A percentile compares a stretch with the other conserved stretches of the same genome.
phyloP scores from a whole-genome alignment of 768 basidiomycete species.

The Tulasnella sp. region DNA sequence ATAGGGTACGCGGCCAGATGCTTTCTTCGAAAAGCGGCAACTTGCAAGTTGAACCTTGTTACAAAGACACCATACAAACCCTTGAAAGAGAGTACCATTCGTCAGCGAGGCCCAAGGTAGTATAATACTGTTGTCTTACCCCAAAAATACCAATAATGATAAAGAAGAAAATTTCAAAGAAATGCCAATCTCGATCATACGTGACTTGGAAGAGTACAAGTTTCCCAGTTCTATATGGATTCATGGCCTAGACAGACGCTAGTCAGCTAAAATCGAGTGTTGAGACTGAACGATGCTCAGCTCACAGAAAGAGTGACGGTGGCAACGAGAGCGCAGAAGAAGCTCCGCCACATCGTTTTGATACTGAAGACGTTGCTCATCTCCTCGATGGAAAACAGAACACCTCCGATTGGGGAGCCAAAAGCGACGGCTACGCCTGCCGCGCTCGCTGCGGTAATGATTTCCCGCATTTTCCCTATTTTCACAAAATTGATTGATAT shows the following conservation, averaged over 20 bases:
- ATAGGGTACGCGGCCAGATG: slow-evolving; percentile 79
- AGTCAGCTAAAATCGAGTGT: background rate
- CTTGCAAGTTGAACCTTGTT: slow-evolving; percentile 94
- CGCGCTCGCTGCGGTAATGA: slow-evolving; percentile 91
- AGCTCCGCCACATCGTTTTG: slow-evolving; percentile 98
- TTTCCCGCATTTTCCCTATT: slow-evolving; percentile 62
- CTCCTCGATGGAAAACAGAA: slow-evolving; percentile 98
- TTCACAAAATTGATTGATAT: background rate
- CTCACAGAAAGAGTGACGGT: slow-evolving; percentile 92
- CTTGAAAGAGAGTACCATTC: slow-evolving; percentile 42
- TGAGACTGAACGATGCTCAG: slow-evolving; percentile 28
- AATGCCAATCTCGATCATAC: slow-evolving; percentile 97
- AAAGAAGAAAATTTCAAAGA: slow-evolving; percentile 97
- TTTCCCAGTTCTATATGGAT: slow-evolving; percentile 96
- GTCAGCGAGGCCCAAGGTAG: background rate
- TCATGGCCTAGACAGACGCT: slow-evolving; percentile 70
- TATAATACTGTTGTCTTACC: slow-evolving; percentile 45
- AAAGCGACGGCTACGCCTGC: slow-evolving; percentile 99
- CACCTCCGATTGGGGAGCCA: slow-evolving; percentile 96
- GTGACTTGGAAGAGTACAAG: slow-evolving; percentile 97
- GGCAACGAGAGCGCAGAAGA: slow-evolving; percentile 94
- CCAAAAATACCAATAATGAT: slow-evolving; percentile 94
- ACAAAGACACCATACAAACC: slow-evolving; percentile 96
- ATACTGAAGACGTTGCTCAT: slow-evolving; percentile 98
- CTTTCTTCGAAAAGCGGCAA: slow-evolving; percentile 90